phyloP scores from a whole-genome alignment of 2,329 filamentous ascomycete genomes.

The Sclerotinia minor region DNA sequence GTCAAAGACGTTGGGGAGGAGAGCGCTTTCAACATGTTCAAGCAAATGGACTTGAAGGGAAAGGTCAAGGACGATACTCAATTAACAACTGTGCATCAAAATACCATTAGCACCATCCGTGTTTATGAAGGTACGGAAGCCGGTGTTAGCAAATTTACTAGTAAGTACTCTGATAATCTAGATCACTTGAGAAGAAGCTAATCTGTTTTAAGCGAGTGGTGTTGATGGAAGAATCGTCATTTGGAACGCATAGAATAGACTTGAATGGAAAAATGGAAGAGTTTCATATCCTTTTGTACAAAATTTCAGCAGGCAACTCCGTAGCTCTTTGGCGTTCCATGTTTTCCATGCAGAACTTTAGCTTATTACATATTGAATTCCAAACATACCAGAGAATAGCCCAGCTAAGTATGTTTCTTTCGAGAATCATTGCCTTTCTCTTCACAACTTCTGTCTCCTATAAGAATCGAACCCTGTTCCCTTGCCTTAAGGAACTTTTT shows the following conservation, averaged over 20 bases:
- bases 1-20: conserved; percentile 70
- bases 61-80: conserved; percentile 90
- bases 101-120: conserved; percentile 85
- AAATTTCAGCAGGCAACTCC: conserved; percentile 3
- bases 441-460: neutral
- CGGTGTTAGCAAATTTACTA: conserved; percentile 77
- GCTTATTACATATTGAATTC: conserved; percentile 17
- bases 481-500: neutral
- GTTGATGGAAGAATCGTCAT: conserved; percentile 82
- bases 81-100: conserved; percentile 93
- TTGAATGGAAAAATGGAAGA: conserved; percentile 26
- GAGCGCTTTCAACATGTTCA: conserved; percentile 96
- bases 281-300: conserved; percentile 22
- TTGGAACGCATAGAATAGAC: conserved; percentile 61
- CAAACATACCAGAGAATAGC: conserved; percentile 18
- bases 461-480: neutral
- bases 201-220: conserved; percentile 62
- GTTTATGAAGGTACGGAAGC: conserved; percentile 68
- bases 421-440: conserved; percentile 11
- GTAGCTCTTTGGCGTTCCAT: conserved; percentile 6
- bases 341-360: conserved; percentile 17
- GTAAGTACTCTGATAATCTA: conserved; percentile 54
- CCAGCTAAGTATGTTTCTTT: conserved; percentile 23
- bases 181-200: conserved; percentile 40
- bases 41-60: conserved; percentile 97